Conservation (phyloP, 202 grass and related monocot genomes). For the Digitaria exilis region DNA sequence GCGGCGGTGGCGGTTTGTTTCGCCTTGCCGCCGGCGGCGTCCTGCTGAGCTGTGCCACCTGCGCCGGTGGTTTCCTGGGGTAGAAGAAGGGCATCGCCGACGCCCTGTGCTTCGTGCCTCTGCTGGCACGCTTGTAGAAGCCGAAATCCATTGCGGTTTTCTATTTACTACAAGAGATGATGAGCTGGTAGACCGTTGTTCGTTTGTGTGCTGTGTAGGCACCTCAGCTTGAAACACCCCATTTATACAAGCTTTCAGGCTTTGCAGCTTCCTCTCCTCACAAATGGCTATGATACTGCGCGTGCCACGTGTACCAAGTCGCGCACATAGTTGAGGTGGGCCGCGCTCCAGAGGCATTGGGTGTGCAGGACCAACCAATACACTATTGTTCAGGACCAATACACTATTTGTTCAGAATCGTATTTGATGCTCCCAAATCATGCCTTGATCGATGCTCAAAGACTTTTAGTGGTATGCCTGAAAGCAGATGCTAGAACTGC, state of each 20-base stretch:
- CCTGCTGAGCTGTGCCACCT: background rate
- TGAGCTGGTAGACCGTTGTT: background rate
- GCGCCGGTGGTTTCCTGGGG: slow-evolving; percentile 14
- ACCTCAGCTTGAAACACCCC: background rate
- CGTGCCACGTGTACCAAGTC: background rate
- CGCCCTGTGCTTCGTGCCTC: slow-evolving; percentile 36
- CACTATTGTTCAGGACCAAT: no score
- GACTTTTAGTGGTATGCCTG: background rate
- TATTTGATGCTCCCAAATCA: background rate
- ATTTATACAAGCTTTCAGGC: slow-evolving; percentile 47
- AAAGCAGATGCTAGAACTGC: background rate
- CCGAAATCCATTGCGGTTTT: slow-evolving; percentile 32
- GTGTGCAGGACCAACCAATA: background rate
- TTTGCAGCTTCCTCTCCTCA: background rate
- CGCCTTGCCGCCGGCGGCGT: background rate
- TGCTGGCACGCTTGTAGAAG: slow-evolving; percentile 37
- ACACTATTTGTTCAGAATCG: no score
- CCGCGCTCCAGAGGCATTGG: background rate
- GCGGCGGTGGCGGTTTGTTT: background rate
- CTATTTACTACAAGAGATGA: background rate
- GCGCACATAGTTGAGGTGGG: background rate
- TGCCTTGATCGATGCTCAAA: background rate
- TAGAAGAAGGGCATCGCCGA: slow-evolving; percentile 33
- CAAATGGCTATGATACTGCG: background rate
- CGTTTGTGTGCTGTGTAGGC: background rate